Evolutionary conservation across 2,329 filamentous ascomycete genomes (phyloP), one percentile per base, ranked within the genome.

Genomic region (Neopestalotiopsis sp.): DNA sequence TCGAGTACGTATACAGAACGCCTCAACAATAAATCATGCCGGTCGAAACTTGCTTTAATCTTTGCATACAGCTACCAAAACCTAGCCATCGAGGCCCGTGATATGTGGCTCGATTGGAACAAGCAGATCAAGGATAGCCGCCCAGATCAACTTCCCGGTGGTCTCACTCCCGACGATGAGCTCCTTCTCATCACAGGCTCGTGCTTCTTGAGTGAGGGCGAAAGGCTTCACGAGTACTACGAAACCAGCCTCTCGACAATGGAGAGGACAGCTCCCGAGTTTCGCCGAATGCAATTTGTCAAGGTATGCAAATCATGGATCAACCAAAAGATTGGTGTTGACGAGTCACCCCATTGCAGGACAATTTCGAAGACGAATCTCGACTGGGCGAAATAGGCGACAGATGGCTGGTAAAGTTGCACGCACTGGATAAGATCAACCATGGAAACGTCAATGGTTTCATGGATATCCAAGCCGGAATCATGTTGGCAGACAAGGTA

Each of bases 31-130:
- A 38, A 7, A 38, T 3, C 3, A 3, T 28, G 24, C 24, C 4
- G 6, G 34, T 38, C 34, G 34, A 38, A 38, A 10, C 10, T 38
- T 38, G 5, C 1, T 38, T 38, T 38, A 57, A 57, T 1, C 7
- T 57, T 14, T 57, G 52, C 7, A 57, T 28, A 14, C 24, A 73
- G 72, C 13, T 73, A 69, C 17, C 71, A 73, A 62, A 56, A 74
- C 57, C 70, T 79, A 38, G 78, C 74, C 2, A 67, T 78, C 2
- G 77, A 80, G 58, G 76, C 77, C 2, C 72, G 76, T 61, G 74
- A 77, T 67, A 70, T 78, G 13, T 80, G 77, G 75, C 74, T 75
- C n/a, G 69, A 73, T 10, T 77, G 75, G 75, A 75, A 75, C 30
- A 38, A 69, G 42, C 57, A 28, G 34, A 74, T 75, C 49, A 68